Conservation (phyloP, 208 protist genomes). For the Crithidia expoeki region DNA sequence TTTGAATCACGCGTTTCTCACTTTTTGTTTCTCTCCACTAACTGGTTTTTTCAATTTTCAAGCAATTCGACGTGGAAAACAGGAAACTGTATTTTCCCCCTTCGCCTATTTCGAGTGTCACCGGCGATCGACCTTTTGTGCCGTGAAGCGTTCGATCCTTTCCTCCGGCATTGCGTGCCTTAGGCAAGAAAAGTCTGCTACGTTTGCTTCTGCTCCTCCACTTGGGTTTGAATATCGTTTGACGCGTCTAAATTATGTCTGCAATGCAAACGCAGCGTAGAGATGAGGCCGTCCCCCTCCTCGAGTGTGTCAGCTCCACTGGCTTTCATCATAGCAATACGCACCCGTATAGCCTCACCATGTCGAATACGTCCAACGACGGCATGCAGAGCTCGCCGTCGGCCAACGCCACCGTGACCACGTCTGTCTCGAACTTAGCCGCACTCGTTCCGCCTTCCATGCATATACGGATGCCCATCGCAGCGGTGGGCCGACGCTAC, state of each 20-base stretch:
- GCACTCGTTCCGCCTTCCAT: conserved; percentile 15
- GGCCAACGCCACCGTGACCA: not conserved
- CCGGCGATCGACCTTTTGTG: too few species aligned
- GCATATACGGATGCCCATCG: not conserved
- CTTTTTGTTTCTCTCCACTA: too few species aligned
- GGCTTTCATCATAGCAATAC: not conserved
- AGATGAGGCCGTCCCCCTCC: not conserved
- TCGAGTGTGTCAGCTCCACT: not conserved
- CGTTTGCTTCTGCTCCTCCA: not conserved
- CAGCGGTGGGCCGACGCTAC: conserved; percentile 1
- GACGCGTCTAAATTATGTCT: too few species aligned
- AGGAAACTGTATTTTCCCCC: too few species aligned
- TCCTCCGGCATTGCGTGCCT: too few species aligned
- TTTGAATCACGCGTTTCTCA: too few species aligned
- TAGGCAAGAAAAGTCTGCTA: too few species aligned
- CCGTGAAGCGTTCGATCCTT: too few species aligned
- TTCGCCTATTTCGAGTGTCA: too few species aligned
- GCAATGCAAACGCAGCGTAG: conserved; percentile 1
- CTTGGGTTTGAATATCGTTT: too few species aligned
- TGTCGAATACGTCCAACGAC: conserved; percentile 7
- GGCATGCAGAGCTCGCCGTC: conserved; percentile 5
- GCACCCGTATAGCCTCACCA: not conserved
- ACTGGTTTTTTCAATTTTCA: too few species aligned
- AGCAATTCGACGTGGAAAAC: too few species aligned
- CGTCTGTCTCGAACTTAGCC: conserved; percentile 7